Base-by-base conservation (phyloP, 129 eudicot genomes). In the Helichrysum umbraculigerum region DNA sequence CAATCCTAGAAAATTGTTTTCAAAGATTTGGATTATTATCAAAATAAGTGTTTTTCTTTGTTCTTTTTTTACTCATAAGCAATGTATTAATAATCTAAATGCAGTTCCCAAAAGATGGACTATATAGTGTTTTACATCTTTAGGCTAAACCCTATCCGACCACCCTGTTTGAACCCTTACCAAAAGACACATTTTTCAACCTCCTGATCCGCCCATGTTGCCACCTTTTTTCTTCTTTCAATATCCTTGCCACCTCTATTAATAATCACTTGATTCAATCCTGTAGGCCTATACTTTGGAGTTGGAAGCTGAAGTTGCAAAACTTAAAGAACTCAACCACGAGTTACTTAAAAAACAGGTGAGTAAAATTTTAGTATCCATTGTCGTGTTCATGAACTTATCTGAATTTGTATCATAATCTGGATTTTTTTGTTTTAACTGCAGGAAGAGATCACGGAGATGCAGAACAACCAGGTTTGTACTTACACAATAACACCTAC, bases 241-340 rank as follows among this genome's bases (percentile, higher is more conserved):
- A 29, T 56, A 7, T 29, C 12, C 8, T 57, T 57, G 62, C 28
- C 62, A n/a, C 12, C 22, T 20, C 61, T 57, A 57, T n/a, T 5
- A 79, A 9, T 15, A 29, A 10, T 71, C 44, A 0, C 57, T 4
- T 70, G 72, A 47, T 32, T 61, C 20, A 16, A 47, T 33, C 59
- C 25, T 4, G 14, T 79, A 92, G 98, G 98, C 98, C 16, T 92
- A 92, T 68, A 92, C 96, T 68, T 81, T 90, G 73, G 98, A 92
- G 73, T 73, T 92, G 86, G 98, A 92, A 85, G 94, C 91, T 6
- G 98, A 92, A 86, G 73, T 92, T 66, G 90, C 87, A 70, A 90
- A 92, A 67, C 94, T 92, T 58, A 92, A 86, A 81, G 90, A 90
- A 85, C 78, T 83, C 9, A 92, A 89, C 41, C 64, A 87, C 41